Evolutionary conservation across 139 green algal species (phyloP).

Genomic region (Pedinophyceae sp.): DNA sequence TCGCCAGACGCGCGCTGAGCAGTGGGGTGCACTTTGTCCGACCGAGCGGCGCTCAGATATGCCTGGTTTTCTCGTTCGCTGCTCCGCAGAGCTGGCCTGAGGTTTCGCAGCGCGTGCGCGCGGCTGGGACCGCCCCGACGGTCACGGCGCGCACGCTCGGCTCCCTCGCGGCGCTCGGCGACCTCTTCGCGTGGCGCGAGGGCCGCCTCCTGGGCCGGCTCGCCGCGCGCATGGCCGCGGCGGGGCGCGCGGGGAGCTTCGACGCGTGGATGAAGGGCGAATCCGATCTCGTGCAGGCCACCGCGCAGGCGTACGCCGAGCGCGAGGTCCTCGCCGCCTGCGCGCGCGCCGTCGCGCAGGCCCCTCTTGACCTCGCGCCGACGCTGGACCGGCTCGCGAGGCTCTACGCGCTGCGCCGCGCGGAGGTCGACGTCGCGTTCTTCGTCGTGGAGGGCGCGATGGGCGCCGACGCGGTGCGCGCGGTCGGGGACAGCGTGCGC

Average conservation of each 20-base stretch:
- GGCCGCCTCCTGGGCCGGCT: conserved; percentile 39
- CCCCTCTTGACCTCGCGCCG: conserved; percentile 7
- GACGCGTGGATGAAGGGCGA: conserved; percentile 77
- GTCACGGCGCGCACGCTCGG: too few relatives aligned
- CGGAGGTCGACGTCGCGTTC: conserved; percentile 59
- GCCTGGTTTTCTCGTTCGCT: too few relatives aligned
- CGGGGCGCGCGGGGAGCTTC: conserved; percentile 20
- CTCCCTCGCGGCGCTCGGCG: conserved; percentile 21
- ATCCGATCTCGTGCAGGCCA: conserved; percentile 52
- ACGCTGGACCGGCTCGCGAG: conserved; percentile 30
- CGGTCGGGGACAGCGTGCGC: conserved; percentile 26
- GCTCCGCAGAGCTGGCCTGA: too few relatives aligned
- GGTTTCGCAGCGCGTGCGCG: too few relatives aligned
- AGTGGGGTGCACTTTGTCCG: not conserved
- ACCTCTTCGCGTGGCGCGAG: conserved; percentile 31
- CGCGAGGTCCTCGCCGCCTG: conserved; percentile 56
- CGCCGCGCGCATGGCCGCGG: conserved; percentile 22
- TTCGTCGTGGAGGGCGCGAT: conserved; percentile 48
- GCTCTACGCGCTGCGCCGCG: conserved; percentile 46
- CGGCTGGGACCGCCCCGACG: too few relatives aligned
- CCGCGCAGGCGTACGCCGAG: conserved; percentile 51
- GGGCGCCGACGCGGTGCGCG: conserved; percentile 17
- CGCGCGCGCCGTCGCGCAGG: conserved; percentile 10
- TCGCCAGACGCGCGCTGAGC: conserved; percentile 10
- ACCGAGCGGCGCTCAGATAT: not conserved